phyloP scores from a whole-genome alignment of 2,329 filamentous ascomycete species.

The Aureobasidium musti region DNA sequence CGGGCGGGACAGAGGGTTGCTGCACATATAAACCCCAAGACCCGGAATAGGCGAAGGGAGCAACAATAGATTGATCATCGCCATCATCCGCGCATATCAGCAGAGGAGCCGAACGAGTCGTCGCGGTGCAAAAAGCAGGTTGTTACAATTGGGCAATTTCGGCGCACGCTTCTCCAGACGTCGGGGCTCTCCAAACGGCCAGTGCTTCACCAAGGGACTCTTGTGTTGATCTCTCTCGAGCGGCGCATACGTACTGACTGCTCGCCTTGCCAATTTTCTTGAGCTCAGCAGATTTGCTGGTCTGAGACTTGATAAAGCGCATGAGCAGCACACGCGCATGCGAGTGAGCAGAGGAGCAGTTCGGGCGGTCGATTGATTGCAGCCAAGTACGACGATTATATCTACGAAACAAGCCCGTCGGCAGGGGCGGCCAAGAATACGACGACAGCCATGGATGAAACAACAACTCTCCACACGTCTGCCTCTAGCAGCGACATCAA shows the following conservation, averaged over 20 bases:
- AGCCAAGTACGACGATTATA: neutral
- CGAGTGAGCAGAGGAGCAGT: slow-evolving; percentile 4
- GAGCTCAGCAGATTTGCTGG: neutral
- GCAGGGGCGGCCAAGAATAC: slow-evolving; percentile 18
- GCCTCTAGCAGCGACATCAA: slow-evolving; percentile 36
- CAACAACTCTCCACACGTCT: slow-evolving; percentile 39
- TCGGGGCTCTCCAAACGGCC: slow-evolving; percentile 14
- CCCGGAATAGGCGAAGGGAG: slow-evolving; percentile 7
- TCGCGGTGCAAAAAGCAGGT: neutral
- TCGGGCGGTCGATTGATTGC: slow-evolving; percentile 10
- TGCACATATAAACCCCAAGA: slow-evolving; percentile 14
- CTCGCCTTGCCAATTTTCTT: slow-evolving; percentile 21
- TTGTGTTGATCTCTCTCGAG: slow-evolving; percentile 12
- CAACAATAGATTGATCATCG: slow-evolving; percentile 2
- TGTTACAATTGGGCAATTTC: neutral
- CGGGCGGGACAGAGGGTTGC: neutral
- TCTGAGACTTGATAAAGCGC: neutral
- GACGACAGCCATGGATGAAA: slow-evolving; percentile 34
- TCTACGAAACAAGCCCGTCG: slow-evolving; percentile 9
- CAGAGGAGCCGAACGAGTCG: neutral
- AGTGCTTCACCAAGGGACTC: slow-evolving; percentile 25
- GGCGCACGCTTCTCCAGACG: slow-evolving; percentile 13
- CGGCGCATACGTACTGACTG: slow-evolving; percentile 23
- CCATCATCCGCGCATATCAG: neutral
- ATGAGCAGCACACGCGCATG: neutral